Evolutionary conservation across 2,329 filamentous ascomycete species (phyloP).

Genomic region (Venturia nashicola): DNA sequence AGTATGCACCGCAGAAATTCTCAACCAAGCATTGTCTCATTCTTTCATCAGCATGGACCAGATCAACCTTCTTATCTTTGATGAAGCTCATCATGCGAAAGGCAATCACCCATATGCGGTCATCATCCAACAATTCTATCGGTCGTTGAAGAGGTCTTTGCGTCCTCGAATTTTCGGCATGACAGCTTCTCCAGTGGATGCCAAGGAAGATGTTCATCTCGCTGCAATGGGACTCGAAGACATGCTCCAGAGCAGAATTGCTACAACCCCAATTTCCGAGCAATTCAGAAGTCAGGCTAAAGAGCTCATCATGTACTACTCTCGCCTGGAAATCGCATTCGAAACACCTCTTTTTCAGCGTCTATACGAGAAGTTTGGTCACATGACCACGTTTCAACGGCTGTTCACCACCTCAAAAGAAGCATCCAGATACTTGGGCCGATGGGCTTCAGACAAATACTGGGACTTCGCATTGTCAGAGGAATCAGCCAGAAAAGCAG

Average conservation of each 20-base stretch:
- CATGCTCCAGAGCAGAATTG: constrained; percentile 70
- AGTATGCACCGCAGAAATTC: constrained; percentile 83
- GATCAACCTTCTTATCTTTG: constrained; percentile 86
- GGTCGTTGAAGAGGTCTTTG: constrained; percentile 30
- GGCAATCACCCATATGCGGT: constrained; percentile 82
- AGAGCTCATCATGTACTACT: constrained; percentile 47
- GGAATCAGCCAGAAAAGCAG: constrained; percentile 47
- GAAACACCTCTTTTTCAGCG: constrained; percentile 52
- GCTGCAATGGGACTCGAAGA: constrained; percentile 62
- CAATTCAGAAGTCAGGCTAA: constrained; percentile 47
- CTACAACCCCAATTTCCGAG: constrained; percentile 50
- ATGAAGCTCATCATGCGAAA: constrained; percentile 94
- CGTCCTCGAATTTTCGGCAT: constrained; percentile 82
- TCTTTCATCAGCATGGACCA: constrained; percentile 69
- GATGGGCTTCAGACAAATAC: constrained; percentile 74
- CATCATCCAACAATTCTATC: constrained; percentile 82
- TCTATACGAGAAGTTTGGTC: constrained; percentile 41
- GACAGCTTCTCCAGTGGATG: constrained; percentile 92
- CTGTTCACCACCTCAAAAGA: constrained; percentile 46
- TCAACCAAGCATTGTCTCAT: constrained; percentile 65
- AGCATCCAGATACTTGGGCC: constrained; percentile 56
- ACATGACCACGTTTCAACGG: constrained; percentile 39
- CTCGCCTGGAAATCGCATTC: constrained; percentile 38
- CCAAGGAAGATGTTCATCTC: constrained; percentile 57
- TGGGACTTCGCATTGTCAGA: constrained; percentile 62